Base-by-base conservation (phyloP, 2,329 filamentous ascomycete genomes). In the Hortaea sp. region DNA sequence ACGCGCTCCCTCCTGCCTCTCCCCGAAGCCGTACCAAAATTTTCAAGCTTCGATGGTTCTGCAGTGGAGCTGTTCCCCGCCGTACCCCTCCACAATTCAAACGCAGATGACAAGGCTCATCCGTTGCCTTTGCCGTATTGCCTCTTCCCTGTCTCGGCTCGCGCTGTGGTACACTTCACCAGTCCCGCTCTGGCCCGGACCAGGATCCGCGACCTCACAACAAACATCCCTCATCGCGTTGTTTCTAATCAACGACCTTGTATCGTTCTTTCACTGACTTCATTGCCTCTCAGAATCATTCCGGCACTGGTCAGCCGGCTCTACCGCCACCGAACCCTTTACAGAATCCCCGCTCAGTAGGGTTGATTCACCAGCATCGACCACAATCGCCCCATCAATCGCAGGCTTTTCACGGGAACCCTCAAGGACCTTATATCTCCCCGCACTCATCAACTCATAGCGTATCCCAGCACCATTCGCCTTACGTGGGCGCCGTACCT, bases 291-390 rank as follows among this genome's bases (percentile, higher is more conserved):
- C 52, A 60, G 58, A 58, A 59, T 54, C 57, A 57, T 48, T 51
- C 56, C 52, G 53, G 56, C 55, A 49, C 52, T 50, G 53, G 48
- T 42, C 56, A 57, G 69, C 80, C 85, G 74, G 83, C 82, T 77
- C 80, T 82, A 69, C 78, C 79, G 60, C 68, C 72, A 61, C 72
- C 71, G 58, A 73, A 74, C 57, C 73, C 84, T 63, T 76, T 84
- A 56, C 83, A 85, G 57, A 81, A 85, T 65, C 76, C 81, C 59
- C 79, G 84, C 64, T 80, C 84, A 53, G 77, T 80, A 60, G 84
- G 82, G 60, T 81, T 85, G 60, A 80, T 86, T 58, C 82, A 85
- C 54, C 72, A 74, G 58, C 81, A 85, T 61, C 79, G 82, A 54
- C 72, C 76, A 53, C 80, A 82, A 63, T 76, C 79, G 55, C 79